Percentiles rank a stretch among this genome's conserved stretches.
These are phyloP conservation scores for Coffea humblotiana DNA, from an alignment of 305 asterid species.

Conservation along the genomic window DNA sequence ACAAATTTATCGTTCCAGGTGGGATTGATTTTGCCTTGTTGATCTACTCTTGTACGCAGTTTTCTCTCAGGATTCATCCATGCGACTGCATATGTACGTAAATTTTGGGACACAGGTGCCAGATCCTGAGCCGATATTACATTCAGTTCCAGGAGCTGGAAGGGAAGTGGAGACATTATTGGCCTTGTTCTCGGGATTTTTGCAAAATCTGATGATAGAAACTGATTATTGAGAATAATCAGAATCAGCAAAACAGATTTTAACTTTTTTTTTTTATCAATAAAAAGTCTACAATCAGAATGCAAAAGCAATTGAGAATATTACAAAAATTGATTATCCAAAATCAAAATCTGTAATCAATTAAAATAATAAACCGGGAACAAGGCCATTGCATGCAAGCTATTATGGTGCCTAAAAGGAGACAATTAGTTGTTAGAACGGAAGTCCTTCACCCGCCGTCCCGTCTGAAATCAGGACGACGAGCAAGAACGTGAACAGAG, in stretches of 20 bases:
- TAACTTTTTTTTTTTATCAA: too few species aligned
- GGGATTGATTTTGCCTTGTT: conserved; percentile 50
- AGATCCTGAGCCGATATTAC: conserved; percentile 71
- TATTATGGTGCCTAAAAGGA: background rate
- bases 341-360: too few species aligned
- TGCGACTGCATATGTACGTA: conserved; percentile 58
- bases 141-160: conserved; percentile 59
- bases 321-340: too few species aligned
- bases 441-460: conserved; percentile 1
- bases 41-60: conserved; percentile 47
- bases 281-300: too few species aligned
- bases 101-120: conserved; percentile 42
- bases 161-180: conserved; percentile 31
- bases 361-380: too few species aligned
- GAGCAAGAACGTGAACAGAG: background rate
- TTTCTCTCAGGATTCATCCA: conserved; percentile 54
- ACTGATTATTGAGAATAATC: too few species aligned
- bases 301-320: too few species aligned
- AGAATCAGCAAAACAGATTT: too few species aligned
- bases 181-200: too few species aligned
- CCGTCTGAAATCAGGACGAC: conserved; percentile 11
- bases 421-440: background rate
- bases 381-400: background rate
- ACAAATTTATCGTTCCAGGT: conserved; percentile 70
- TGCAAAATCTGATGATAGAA: too few species aligned